phyloP scores from a whole-genome alignment of 2,329 filamentous ascomycete species.

The Apiospora pterosperma region DNA sequence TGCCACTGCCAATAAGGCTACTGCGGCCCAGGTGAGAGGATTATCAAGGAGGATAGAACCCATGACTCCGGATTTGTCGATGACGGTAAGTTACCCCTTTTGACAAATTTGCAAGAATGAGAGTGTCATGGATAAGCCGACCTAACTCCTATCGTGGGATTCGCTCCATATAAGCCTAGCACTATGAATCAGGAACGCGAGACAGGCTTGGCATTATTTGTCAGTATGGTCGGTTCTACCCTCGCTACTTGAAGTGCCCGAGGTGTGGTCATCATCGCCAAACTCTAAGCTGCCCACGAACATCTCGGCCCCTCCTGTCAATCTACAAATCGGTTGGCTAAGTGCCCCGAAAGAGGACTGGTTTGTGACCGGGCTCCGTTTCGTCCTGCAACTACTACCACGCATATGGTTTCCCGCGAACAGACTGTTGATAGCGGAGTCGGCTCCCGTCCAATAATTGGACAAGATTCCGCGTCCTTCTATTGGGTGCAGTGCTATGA shows the following conservation, averaged over 20 bases:
- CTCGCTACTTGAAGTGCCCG: neutral
- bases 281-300: neutral
- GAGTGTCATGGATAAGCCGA: neutral
- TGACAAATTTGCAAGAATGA: neutral
- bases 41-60: neutral
- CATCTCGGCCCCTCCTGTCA: neutral
- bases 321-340: neutral
- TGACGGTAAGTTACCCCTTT: neutral
- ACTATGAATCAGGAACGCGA: neutral
- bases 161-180: neutral
- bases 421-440: neutral
- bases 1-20: neutral
- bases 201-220: too few relatives aligned
- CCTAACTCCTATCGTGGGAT: neutral
- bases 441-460: neutral
- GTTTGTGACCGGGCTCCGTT: neutral
- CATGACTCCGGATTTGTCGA: neutral
- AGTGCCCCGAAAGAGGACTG: neutral
- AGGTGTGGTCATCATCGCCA: neutral
- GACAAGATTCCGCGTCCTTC: neutral
- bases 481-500: too few relatives aligned
- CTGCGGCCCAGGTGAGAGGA: neutral
- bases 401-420: neutral
- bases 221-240: neutral
- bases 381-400: neutral